A percentile compares a stretch with the other conserved stretches of the same genome.
These are phyloP conservation scores for Penicillium ochrochloron DNA, from an alignment of 495 filamentous ascomycete genomes.

Conservation along the genomic window DNA sequence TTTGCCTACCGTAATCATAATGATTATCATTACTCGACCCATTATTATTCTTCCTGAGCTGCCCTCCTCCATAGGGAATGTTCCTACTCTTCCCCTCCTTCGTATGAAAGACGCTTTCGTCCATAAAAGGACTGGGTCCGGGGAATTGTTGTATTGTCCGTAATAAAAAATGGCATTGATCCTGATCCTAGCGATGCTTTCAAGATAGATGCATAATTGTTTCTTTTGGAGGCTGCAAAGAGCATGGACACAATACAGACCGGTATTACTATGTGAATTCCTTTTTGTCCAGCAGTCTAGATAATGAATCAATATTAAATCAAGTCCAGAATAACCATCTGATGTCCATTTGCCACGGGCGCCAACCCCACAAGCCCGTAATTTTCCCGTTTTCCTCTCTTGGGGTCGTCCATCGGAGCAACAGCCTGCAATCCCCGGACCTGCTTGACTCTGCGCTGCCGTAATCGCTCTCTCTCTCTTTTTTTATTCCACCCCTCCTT, in stretches of 20 bases:
- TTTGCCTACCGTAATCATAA: conserved; percentile 36
- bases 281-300: not conserved
- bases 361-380: conserved; percentile 36
- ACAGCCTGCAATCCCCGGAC: conserved; percentile 36
- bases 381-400: conserved; percentile 29
- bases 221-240: not conserved
- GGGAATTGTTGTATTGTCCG: conserved; percentile 3
- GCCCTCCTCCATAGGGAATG: conserved; percentile 19
- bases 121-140: conserved; percentile 4
- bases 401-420: conserved; percentile 21
- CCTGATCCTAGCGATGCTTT: not conserved
- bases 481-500: conserved; percentile 32
- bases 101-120: conserved; percentile 16
- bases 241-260: not conserved
- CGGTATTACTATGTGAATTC: not conserved
- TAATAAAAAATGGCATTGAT: not conserved
- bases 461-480: conserved; percentile 30
- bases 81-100: not conserved
- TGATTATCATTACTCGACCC: conserved; percentile 34
- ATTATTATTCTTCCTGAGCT: conserved; percentile 8
- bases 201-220: not conserved
- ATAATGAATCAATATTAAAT: not conserved
- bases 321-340: not conserved
- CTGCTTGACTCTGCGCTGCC: conserved; percentile 31
- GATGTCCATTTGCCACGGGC: conserved; percentile 37